These are phyloP conservation scores for Firmiana major DNA, from an alignment of 345 rosid genomes.

Conservation along the genomic window DNA sequence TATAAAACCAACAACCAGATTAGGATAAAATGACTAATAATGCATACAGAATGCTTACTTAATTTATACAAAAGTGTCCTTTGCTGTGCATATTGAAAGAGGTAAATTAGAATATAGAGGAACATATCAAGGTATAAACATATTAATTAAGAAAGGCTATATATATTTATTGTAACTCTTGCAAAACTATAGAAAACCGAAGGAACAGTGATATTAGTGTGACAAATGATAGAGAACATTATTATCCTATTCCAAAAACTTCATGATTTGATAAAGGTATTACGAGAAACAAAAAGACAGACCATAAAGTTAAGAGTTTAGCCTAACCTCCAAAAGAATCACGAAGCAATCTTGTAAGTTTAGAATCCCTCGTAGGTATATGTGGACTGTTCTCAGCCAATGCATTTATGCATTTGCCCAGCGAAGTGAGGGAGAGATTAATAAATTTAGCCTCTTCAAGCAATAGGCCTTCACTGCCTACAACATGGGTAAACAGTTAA, in stretches of 20 bases:
- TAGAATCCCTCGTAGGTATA: conserved; percentile 94
- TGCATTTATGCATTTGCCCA: conserved; percentile 96
- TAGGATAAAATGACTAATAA: neutral
- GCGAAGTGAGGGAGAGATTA: conserved; percentile 86
- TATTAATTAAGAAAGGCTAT: neutral
- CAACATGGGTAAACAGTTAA: conserved; percentile 17
- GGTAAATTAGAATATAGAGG: neutral
- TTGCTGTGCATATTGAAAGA: neutral
- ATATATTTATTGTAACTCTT: neutral
- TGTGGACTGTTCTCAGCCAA: conserved; percentile 90
- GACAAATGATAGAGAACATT: neutral
- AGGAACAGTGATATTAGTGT: neutral
- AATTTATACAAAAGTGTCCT: neutral
- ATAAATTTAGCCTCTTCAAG: conserved; percentile 96
- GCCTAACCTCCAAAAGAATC: conserved; percentile 87
- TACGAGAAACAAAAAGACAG: too few relatives aligned
- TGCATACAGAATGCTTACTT: neutral
- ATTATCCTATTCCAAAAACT: too few relatives aligned
- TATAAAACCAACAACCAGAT: neutral
- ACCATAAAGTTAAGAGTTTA: too few relatives aligned
- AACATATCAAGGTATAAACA: neutral
- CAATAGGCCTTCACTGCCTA: conserved; percentile 83
- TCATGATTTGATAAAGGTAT: too few relatives aligned
- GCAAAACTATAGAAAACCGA: neutral
- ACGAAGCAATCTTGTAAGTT: conserved; percentile 89